Evolutionary conservation across 257 asterid species (phyloP).

Genomic region (Scutellaria galericulata): DNA sequence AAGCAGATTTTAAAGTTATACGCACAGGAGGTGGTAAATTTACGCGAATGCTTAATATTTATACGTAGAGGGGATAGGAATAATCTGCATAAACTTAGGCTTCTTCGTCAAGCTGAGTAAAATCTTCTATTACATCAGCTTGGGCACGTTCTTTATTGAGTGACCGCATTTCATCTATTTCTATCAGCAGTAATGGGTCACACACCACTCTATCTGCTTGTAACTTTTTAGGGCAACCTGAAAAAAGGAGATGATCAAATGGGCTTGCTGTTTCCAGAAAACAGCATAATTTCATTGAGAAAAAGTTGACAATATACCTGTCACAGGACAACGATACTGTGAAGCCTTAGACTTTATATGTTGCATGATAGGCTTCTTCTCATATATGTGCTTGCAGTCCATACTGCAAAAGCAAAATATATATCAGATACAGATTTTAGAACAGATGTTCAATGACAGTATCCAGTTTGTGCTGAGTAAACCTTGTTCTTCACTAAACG

Average conservation of each 20-base stretch:
- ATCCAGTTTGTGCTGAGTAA: neutral
- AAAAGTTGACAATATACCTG: slow-evolving; percentile 56
- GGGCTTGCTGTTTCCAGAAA: no score
- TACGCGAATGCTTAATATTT: neutral
- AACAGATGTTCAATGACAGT: neutral
- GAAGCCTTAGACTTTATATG: slow-evolving; percentile 51
- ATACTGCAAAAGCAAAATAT: slow-evolving; percentile 46
- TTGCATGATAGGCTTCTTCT: slow-evolving; percentile 61
- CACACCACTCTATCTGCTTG: slow-evolving; percentile 57
- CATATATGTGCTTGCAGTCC: slow-evolving; percentile 97
- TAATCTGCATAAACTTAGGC: slow-evolving; percentile 34
- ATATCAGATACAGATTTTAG: neutral
- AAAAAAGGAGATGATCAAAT: slow-evolving; percentile 30
- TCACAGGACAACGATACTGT: slow-evolving; percentile 65
- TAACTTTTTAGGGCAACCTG: slow-evolving; percentile 79
- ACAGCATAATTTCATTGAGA: neutral
- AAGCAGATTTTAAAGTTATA: no score
- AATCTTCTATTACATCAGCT: slow-evolving; percentile 71
- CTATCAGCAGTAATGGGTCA: slow-evolving; percentile 68
- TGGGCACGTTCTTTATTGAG: slow-evolving; percentile 49
- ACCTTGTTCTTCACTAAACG: slow-evolving; percentile 6
- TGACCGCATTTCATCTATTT: slow-evolving; percentile 84
- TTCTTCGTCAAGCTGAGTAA: slow-evolving; percentile 59
- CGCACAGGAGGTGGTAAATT: no score
- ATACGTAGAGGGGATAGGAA: neutral